phyloP scores from a whole-genome alignment of 352 stramenopile genomes.

The Phytophthora macrochlamydospora region DNA sequence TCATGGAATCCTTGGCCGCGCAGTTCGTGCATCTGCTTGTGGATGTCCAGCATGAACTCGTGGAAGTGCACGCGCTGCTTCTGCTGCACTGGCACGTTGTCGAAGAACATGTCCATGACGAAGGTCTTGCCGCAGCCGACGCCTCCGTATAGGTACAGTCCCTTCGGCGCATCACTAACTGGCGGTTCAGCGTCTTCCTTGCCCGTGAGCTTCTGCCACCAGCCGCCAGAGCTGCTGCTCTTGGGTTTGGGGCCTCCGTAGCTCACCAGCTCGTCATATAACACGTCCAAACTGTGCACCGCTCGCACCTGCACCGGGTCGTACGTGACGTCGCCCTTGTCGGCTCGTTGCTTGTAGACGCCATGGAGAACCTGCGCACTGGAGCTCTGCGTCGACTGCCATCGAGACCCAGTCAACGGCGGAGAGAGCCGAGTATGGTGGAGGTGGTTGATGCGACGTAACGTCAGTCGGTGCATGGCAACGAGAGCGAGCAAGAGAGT shows the following conservation, averaged over 20 bases:
- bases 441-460: constrained; percentile 6
- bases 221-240: constrained; percentile 14
- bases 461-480: constrained; percentile 20
- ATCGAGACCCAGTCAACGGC: constrained; percentile 2
- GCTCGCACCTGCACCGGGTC: constrained; percentile 71
- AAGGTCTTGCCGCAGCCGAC: constrained; percentile 97
- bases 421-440: neutral
- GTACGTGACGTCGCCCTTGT: constrained; percentile 64
- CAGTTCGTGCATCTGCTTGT: constrained; percentile 94
- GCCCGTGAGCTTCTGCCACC: constrained; percentile 67
- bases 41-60: constrained; percentile 97
- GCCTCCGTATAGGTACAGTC: constrained; percentile 96
- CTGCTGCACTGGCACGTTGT: constrained; percentile 64
- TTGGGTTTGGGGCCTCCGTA: constrained; percentile 53
- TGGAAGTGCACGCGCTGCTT: constrained; percentile 97
- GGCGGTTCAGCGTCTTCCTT: constrained; percentile 12
- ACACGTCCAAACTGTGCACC: constrained; percentile 64
- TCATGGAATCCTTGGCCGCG: constrained; percentile 86
- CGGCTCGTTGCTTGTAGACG: constrained; percentile 67
- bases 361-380: constrained; percentile 41
- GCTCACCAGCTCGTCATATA: constrained; percentile 57
- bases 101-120: constrained; percentile 98
- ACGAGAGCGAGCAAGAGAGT: neutral
- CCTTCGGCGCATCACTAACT: constrained; percentile 69
- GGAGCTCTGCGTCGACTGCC: constrained; percentile 22